A percentile compares a stretch with the other conserved stretches of the same genome.
Conservation (phyloP, 2,329 filamentous ascomycete species). For the Didymella keratinophila region DNA sequence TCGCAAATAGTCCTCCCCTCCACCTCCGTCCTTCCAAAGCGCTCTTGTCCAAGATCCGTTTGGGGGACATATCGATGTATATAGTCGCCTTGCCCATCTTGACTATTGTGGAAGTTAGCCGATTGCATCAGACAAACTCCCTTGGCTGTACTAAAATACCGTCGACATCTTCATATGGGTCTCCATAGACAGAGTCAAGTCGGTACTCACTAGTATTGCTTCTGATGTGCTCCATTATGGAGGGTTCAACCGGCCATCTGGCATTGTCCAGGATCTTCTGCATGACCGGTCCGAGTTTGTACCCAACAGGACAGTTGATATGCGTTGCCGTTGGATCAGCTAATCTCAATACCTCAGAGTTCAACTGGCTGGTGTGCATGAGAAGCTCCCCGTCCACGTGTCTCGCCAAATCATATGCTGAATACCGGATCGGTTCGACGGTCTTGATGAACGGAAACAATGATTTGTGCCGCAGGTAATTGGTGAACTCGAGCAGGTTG, state of each 20-base stretch:
- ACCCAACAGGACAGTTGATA: conserved; percentile 5
- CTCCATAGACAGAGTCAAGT: background rate
- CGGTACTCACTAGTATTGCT: conserved; percentile 2
- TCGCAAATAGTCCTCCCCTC: too few species aligned
- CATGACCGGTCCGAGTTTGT: background rate
- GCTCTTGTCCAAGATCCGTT: background rate
- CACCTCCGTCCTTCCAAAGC: background rate
- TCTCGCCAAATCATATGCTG: background rate
- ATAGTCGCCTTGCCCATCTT: background rate
- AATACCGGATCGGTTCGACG: background rate
- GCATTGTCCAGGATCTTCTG: background rate
- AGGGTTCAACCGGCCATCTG: background rate
- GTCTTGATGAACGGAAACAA: conserved; percentile 12
- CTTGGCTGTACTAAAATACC: background rate
- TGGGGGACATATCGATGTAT: background rate
- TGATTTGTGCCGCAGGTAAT: background rate
- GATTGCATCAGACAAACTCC: background rate
- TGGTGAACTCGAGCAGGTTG: conserved; percentile 6
- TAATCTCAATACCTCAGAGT: background rate
- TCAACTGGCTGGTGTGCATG: background rate
- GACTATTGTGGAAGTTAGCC: background rate
- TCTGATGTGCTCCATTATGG: background rate
- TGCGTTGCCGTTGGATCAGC: background rate
- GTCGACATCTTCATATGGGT: background rate
- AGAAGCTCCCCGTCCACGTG: background rate